Base-by-base conservation (phyloP, 2,329 filamentous ascomycete genomes). In the Teratosphaeria nubilosa region DNA sequence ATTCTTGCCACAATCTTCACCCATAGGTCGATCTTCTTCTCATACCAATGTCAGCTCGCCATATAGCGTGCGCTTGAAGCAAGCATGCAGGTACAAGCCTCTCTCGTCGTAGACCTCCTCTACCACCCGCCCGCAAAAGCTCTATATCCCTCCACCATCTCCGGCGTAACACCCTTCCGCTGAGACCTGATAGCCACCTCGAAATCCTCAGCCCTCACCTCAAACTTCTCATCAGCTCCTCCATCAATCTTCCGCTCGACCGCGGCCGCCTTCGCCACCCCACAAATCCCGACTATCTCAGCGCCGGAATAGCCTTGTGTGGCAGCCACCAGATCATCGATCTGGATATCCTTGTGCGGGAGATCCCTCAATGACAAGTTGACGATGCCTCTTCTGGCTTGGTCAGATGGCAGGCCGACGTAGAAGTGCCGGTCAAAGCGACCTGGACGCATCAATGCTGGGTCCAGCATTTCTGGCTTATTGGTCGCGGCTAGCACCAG, bases 401-500 rank as follows among this genome's bases (percentile, higher is more conserved):
- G 76, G 52, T 80, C 74, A 67, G 90, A 86, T 0, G 92, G 92
- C 3, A 90, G 87, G 0, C 89, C 88, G 51, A 96, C 89, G 71
- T 95, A 96, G 52, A 96, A 82, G 34, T 91, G 80, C 64, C 87
- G 83, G 68, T 95, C 90, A 71, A 97, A 89, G 30, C 92, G 83
- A 1, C 92, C 92, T 0, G 90, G 88, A 0, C 92, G 84, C 69
- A 96, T 82, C 34, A 97, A 80, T 0, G 92, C 92, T 0, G 89
- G 83, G 69, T 97, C 92, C 22, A 97, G 82, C 1, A 86, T 81
- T 67, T 95, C 88, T 0, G 92, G 92, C 56, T 90, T 85, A 74
- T 97, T 97, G 0, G 92, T 97, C 2, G 92, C 92, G 0, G 90
- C 92, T 20, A 97, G 82, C 14, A 96, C 86, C 59, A 95, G 82